Evolutionary conservation across 164 flowering plant genomes (phyloP).

Genomic region (Tetracentron sinense): DNA sequence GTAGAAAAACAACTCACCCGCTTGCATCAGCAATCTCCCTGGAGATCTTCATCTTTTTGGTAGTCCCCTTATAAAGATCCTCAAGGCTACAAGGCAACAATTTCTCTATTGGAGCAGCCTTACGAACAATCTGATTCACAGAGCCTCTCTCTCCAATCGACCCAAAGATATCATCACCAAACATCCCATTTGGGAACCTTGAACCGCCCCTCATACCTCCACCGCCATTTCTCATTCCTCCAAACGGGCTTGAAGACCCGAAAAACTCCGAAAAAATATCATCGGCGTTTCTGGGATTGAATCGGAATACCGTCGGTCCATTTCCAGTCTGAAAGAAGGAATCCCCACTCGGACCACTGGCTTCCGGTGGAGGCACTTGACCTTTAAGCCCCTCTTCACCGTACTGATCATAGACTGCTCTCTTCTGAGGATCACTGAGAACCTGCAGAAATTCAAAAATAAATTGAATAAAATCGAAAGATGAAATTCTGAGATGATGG

Average conservation of each 20-base stretch:
- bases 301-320: constrained; percentile 35
- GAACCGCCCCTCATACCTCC: constrained; percentile 24
- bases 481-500: no score
- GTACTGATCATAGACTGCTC: constrained; percentile 44
- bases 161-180: constrained; percentile 31
- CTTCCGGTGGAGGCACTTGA: constrained; percentile 38
- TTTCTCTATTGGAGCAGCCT: constrained; percentile 35
- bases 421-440: constrained; percentile 45
- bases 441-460: constrained; percentile 21
- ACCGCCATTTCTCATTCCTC: constrained; percentile 30
- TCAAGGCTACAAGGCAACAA: constrained; percentile 38
- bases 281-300: constrained; percentile 41
- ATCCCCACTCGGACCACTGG: constrained; percentile 32
- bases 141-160: constrained; percentile 27
- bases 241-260: constrained; percentile 30
- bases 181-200: constrained; percentile 24
- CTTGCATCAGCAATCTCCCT: constrained; percentile 35
- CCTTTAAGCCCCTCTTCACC: constrained; percentile 49
- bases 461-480: neutral
- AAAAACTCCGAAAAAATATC: constrained; percentile 39
- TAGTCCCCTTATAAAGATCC: constrained; percentile 43
- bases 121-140: constrained; percentile 24
- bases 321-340: constrained; percentile 36
- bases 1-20: constrained; percentile 29
- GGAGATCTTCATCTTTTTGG: constrained; percentile 48